Conservation (phyloP, 495 filamentous ascomycete genomes). For the Talaromyces thailandensis region DNA sequence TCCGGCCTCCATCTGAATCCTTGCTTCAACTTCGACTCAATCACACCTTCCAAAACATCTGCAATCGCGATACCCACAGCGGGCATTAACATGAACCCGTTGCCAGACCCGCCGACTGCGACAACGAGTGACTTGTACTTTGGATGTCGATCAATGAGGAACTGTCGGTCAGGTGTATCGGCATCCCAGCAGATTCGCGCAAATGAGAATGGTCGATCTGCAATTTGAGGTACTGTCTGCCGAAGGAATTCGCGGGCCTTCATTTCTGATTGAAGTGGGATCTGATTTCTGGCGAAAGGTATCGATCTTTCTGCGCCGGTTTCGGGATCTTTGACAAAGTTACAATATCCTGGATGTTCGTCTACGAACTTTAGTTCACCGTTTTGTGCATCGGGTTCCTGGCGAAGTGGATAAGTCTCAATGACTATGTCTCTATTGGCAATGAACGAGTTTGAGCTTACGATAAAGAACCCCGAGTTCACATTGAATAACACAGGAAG, state of each 20-base stretch:
- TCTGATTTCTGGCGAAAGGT: constrained; percentile 40
- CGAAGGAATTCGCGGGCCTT: constrained; percentile 32
- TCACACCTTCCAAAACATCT: constrained; percentile 33
- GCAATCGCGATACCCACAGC: constrained; percentile 35
- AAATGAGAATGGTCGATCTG: constrained; percentile 34
- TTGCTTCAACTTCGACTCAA: constrained; percentile 22
- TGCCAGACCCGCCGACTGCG: constrained; percentile 21
- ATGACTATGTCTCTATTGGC: too few species aligned
- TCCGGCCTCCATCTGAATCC: constrained; percentile 45
- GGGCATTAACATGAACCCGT: constrained; percentile 43
- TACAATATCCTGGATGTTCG: constrained; percentile 48
- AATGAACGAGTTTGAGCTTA: constrained; percentile 13
- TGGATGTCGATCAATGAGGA: constrained; percentile 38
- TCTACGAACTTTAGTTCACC: constrained; percentile 47
- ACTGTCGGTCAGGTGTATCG: constrained; percentile 42
- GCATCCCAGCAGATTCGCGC: constrained; percentile 47
- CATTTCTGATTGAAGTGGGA: constrained; percentile 34
- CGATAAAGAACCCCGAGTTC: constrained; percentile 45
- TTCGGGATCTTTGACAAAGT: constrained; percentile 17
- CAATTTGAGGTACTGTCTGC: constrained; percentile 44
- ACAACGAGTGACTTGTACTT: constrained; percentile 33
- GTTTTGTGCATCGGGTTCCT: constrained; percentile 40
- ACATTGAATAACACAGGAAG: constrained; percentile 44
- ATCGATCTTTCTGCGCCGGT: constrained; percentile 21
- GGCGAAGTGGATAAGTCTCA: constrained; percentile 24